Percentiles rank a stretch among this genome's conserved stretches.
These are phyloP conservation scores for Naganishia sp. DNA, from an alignment of 1,284 basidiomycete genomes.

Conservation along the genomic window DNA sequence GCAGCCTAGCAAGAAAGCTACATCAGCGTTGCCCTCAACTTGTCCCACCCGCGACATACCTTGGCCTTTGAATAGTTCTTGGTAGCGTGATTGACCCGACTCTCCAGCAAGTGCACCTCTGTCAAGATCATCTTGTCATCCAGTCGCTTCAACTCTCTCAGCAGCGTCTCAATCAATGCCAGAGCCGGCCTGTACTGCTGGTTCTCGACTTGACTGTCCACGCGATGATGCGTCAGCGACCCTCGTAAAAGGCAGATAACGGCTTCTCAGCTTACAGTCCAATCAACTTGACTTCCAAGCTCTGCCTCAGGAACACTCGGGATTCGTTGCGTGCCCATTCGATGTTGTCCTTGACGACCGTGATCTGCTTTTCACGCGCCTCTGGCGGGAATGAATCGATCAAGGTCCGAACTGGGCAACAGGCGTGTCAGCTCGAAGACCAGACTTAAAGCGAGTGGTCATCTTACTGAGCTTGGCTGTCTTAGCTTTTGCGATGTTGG, in stretches of 20 bases:
- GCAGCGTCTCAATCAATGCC: slow-evolving; percentile 75
- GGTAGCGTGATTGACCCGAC: slow-evolving; percentile 83
- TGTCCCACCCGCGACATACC: slow-evolving; percentile 53
- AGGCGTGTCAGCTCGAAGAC: neutral
- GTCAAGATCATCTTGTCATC: slow-evolving; percentile 99
- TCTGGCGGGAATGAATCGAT: slow-evolving; percentile 84
- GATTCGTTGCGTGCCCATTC: slow-evolving; percentile 91
- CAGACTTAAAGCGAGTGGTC: no score
- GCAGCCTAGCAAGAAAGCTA: slow-evolving; percentile 63
- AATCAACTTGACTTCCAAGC: slow-evolving; percentile 85
- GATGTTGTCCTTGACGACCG: slow-evolving; percentile 85
- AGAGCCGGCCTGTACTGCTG: slow-evolving; percentile 78
- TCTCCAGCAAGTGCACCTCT: slow-evolving; percentile 93
- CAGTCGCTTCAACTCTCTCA: slow-evolving; percentile 86
- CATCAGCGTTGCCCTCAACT: no score
- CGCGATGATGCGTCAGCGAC: neutral
- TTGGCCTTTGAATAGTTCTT: slow-evolving; percentile 95
- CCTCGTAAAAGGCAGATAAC: neutral
- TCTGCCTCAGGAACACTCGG: slow-evolving; percentile 93
- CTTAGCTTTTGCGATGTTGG: slow-evolving; percentile 94
- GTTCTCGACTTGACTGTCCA: slow-evolving; percentile 70
- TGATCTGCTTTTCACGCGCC: slow-evolving; percentile 77
- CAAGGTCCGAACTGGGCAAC: slow-evolving; percentile 73
- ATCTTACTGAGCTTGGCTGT: slow-evolving; percentile 90
- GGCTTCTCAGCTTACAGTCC: slow-evolving; percentile 63